Evolutionary conservation across 2,329 filamentous ascomycete species (phyloP).

Genomic region (Ophiocordyceps camponoti-leonardi): DNA sequence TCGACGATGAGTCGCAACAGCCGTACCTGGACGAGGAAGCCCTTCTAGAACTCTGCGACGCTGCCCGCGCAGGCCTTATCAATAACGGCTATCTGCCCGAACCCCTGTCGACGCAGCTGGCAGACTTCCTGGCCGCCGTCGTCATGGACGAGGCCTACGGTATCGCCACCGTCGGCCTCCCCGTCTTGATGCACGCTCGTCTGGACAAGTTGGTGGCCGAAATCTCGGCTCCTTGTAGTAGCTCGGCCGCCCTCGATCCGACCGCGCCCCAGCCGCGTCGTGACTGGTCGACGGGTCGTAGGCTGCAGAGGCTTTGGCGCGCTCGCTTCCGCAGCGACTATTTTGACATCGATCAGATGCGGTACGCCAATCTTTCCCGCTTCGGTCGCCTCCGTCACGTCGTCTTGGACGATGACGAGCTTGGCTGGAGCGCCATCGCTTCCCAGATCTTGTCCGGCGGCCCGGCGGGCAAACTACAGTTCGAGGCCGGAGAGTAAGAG

Average conservation of each 20-base stretch:
- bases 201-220: constrained; percentile 29
- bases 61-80: constrained; percentile 18
- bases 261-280: constrained; percentile 13
- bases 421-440: constrained; percentile 18
- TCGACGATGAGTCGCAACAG: constrained; percentile 4
- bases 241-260: constrained; percentile 8
- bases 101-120: constrained; percentile 16
- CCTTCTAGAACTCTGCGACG: constrained; percentile 24
- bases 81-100: constrained; percentile 13
- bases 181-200: constrained; percentile 18
- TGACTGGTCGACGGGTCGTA: constrained; percentile 18
- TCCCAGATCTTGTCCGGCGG: constrained; percentile 19
- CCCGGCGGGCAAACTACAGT: constrained; percentile 23
- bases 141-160: constrained; percentile 19
- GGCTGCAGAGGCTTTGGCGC: constrained; percentile 24
- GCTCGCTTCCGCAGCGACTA: constrained; percentile 25
- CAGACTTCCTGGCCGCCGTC: constrained; percentile 20
- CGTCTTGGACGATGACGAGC: constrained; percentile 16
- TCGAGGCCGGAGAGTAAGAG: constrained; percentile 32
- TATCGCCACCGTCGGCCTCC: constrained; percentile 17
- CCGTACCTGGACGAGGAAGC: constrained; percentile 1
- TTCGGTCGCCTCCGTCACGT: constrained; percentile 23
- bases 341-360: constrained; percentile 25
- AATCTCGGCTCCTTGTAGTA: constrained; percentile 14
- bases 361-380: constrained; percentile 17